A percentile compares a stretch with the other conserved stretches of the same genome.
Evolutionary conservation across 352 stramenopile genomes (phyloP).

Genomic region (Globisporangium uncinulatum): DNA sequence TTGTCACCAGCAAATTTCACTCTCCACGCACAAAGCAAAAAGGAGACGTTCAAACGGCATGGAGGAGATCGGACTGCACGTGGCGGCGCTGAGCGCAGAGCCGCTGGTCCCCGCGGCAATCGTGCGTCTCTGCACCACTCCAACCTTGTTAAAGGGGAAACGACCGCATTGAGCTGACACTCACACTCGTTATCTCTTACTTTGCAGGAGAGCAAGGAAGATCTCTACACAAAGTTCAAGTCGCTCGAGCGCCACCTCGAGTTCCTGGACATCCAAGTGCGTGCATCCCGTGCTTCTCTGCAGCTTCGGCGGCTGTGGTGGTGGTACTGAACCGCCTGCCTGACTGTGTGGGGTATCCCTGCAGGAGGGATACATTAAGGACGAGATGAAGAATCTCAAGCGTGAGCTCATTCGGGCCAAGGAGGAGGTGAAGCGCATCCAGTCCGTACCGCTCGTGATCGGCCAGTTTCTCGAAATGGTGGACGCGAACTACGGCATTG

Average conservation of each 20-base stretch:
- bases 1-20: neutral
- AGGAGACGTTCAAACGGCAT: slow-evolving; percentile 16
- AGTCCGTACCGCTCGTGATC: slow-evolving; percentile 99
- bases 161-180: too few species aligned
- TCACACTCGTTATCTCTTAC: too few species aligned
- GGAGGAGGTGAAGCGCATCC: slow-evolving; percentile 99
- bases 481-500: slow-evolving; percentile 99
- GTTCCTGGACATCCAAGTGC: slow-evolving; percentile 79
- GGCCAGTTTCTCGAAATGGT: slow-evolving; percentile 99
- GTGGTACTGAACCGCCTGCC: neutral
- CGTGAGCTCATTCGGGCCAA: slow-evolving; percentile 98
- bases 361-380: slow-evolving; percentile 99
- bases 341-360: neutral
- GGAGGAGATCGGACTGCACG: slow-evolving; percentile 56
- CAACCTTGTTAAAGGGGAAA: neutral
- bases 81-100: slow-evolving; percentile 34
- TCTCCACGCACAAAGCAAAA: neutral
- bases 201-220: slow-evolving; percentile 46
- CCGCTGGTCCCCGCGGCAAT: slow-evolving; percentile 45
- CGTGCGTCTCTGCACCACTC: slow-evolving; percentile 11
- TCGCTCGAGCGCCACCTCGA: slow-evolving; percentile 74
- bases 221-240: slow-evolving; percentile 79
- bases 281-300: neutral
- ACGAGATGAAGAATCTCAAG: slow-evolving; percentile 99
- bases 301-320: neutral